A percentile compares a stretch with the other conserved stretches of the same genome.
Conservation (phyloP, 768 basidiomycete genomes). For the Kwoniella pini region DNA sequence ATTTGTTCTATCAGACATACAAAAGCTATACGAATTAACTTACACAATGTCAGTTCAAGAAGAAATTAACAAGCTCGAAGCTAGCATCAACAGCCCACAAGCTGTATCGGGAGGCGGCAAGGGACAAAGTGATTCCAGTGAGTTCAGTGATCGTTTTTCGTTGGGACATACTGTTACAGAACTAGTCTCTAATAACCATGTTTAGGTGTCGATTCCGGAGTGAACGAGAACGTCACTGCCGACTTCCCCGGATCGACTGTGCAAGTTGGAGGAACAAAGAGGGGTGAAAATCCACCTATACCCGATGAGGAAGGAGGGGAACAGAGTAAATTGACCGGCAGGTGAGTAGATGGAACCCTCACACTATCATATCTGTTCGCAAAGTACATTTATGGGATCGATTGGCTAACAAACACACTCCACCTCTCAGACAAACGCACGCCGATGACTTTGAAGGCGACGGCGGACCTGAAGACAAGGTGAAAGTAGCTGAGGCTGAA, state of each 20-base stretch:
- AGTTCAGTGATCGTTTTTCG: conserved; percentile 1
- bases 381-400: no score
- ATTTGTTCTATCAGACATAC: background rate
- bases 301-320: conserved; percentile 39
- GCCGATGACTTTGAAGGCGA: conserved; percentile 38
- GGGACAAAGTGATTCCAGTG: conserved; percentile 32
- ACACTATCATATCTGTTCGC: no score
- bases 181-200: no score
- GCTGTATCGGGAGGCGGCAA: conserved; percentile 19
- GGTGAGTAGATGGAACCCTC: no score
- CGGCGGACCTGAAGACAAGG: conserved; percentile 39
- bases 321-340: conserved; percentile 30
- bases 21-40: background rate
- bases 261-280: conserved; percentile 37
- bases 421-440: conserved; percentile 26
- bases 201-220: conserved; percentile 32
- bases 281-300: conserved; percentile 41
- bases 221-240: conserved; percentile 40
- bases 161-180: no score
- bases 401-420: no score
- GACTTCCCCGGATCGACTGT: conserved; percentile 45
- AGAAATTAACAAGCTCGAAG: conserved; percentile 20
- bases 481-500: conserved; percentile 21
- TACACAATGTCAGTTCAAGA: conserved; percentile 23
- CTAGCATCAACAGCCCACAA: conserved; percentile 26